Evolutionary conservation across 2,329 filamentous ascomycete species (phyloP), one percentile per base, ranked within the genome.

Genomic region (Trichoderma guizhouense): DNA sequence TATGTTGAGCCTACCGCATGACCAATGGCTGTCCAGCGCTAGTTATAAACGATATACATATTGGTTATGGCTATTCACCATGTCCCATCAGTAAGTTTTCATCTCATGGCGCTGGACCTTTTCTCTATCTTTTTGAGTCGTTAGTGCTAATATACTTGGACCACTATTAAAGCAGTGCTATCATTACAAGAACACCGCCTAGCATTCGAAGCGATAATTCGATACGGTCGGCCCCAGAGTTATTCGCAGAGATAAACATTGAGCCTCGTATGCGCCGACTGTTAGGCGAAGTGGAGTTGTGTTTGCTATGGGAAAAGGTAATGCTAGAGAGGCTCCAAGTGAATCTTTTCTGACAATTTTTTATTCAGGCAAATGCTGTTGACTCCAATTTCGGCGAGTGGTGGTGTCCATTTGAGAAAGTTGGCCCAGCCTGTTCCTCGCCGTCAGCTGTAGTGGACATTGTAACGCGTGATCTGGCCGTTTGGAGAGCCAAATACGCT

Each of bases 241-340:
- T n/a, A 5, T 43, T 43, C 3, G 39, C 39, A 2, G 39, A 18
- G 15, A 43, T 18, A 4, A 43, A 43, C 18, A 43, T 43, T 7
- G 39, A 43, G 15, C 7, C 39, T 43, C 39, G 39, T n/a, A 43
- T 43, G 39, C 39, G 39, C n/a, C 39, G 39, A 8, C 39, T 43
- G 3, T 4, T 43, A 8, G 39, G 39, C 1, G 39, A 43, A 43
- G 39, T 43, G 39, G 39, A 43, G 15, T 7, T 43, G 18, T 43
- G 39, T 9, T 3, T 43, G 7, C 15, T 43, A n/a, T 43, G 39
- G 39, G 39, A 43, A 43, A 43, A 43, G 7, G 39, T 43, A 43
- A n/a, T 43, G 7, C 7, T 43, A 0, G 9, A 9, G 7, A n/a
- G 3, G 7, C 7, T 43, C 15, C 1, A 5, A 7, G 0, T 9